Base-by-base conservation (phyloP, 495 filamentous ascomycete species). In the Podospora comata region DNA sequence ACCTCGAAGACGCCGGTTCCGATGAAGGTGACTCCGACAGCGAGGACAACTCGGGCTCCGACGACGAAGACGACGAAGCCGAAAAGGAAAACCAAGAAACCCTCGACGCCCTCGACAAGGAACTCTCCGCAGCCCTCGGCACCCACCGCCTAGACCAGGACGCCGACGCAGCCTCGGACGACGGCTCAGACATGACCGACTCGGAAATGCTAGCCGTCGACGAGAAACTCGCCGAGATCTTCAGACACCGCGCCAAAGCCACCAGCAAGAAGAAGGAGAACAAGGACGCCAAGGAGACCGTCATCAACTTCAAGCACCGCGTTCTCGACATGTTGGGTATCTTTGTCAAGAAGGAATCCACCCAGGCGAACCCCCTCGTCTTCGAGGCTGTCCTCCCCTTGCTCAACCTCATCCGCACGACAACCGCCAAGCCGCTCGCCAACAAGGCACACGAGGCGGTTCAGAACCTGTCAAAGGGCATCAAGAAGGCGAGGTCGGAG, bases 181-280 rank as follows among this genome's bases (percentile, higher is more conserved):
- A 82, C 39, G 87, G 86, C 70, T 87, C 86, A 0, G 92, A 95
- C 76, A 95, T 97, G 91, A 88, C 92, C 65, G 95, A 98, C 79
- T 92, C 93, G 55, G 91, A 97, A 73, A 99, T 99, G 95, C 89
- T 97, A 79, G 88, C 88, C 15, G 80, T 98, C 34, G 95, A 99
- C 76, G 84, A 84, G 19, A 88, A 91, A 69, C 86, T 99, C 19
- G 85, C 87, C 64, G 89, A 91, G 66, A 90, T 97, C 61, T 97
- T 98, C 84, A 84, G 86, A 66, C 89, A 94, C 67, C 86, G 89
- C 58, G 72, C 74, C 54, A 88, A 85, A 71, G 81, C 75, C 5
- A 71, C 73, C n/a, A 77, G 69, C 68, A 90, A 91, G 76, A 92
- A 92, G 77, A 87, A 91, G 74, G 90, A 95, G 74, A 89, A 89